A percentile compares a stretch with the other conserved stretches of the same genome.
These are phyloP conservation scores for Nakataea oryzae DNA, from an alignment of 2,329 filamentous ascomycete genomes.

Conservation along the genomic window DNA sequence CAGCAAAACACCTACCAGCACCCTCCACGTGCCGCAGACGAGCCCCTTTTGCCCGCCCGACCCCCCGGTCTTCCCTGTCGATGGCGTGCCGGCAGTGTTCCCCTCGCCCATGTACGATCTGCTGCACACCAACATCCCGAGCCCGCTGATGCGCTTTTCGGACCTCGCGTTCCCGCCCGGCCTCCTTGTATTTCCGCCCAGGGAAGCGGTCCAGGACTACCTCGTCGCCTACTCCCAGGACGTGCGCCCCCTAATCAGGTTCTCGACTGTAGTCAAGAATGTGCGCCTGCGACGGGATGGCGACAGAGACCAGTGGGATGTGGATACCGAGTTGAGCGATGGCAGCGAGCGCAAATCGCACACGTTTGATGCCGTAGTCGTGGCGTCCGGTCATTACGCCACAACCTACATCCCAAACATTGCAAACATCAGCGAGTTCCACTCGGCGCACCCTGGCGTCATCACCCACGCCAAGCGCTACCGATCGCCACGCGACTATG, in stretches of 20 bases:
- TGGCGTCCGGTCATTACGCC: conserved; percentile 67
- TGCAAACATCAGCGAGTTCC: conserved; percentile 47
- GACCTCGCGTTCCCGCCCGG: conserved; percentile 55
- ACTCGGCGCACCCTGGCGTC: conserved; percentile 43
- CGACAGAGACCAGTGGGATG: conserved; percentile 45
- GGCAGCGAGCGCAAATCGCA: conserved; percentile 14
- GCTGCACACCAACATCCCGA: conserved; percentile 80
- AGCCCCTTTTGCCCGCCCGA: conserved; percentile 52
- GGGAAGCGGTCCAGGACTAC: conserved; percentile 63
- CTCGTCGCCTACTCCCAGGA: conserved; percentile 61
- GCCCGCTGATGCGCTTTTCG: conserved; percentile 69
- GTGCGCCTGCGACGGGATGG: conserved; percentile 30
- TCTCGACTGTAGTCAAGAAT: conserved; percentile 60
- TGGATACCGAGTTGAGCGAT: conserved; percentile 35
- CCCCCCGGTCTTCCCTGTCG: conserved; percentile 41
- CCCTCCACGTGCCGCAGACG: conserved; percentile 56
- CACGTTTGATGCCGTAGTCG: conserved; percentile 63
- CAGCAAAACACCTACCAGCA: conserved; percentile 36
- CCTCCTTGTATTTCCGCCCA: conserved; percentile 63
- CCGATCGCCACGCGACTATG: conserved; percentile 52
- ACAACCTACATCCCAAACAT: conserved; percentile 58
- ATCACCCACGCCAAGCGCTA: conserved; percentile 76
- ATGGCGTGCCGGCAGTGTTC: conserved; percentile 44
- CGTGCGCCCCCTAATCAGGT: conserved; percentile 55
- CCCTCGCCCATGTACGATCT: conserved; percentile 75